These are phyloP conservation scores for Coemansia sp. DNA, from an alignment of 192 early-diverging fungal species.

Conservation along the genomic window DNA sequence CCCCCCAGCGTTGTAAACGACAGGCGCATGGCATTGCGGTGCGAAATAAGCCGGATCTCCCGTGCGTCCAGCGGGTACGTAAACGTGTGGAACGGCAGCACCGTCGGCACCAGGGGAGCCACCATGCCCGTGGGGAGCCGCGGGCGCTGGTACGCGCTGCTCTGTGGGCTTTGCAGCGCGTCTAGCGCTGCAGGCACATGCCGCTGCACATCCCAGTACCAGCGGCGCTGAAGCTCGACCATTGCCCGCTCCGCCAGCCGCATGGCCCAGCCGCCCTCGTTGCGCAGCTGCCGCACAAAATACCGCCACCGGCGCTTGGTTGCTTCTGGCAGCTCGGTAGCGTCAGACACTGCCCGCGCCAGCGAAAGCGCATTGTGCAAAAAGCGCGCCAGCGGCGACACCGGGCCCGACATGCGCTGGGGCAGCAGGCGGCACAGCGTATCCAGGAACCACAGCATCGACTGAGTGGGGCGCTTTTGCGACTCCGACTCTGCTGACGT, in stretches of 20 bases:
- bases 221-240: constrained; percentile 61
- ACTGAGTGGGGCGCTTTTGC: constrained; percentile 16
- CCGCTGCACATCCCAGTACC: constrained; percentile 59
- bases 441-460: constrained; percentile 35
- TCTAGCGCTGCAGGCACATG: constrained; percentile 10
- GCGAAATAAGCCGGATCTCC: constrained; percentile 81
- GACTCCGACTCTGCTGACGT: constrained; percentile 7
- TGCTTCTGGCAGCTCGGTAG: constrained; percentile 8
- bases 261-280: constrained; percentile 76
- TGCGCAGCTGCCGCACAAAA: constrained; percentile 43
- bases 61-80: constrained; percentile 82
- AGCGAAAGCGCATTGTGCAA: constrained; percentile 19
- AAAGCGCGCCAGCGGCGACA: constrained; percentile 22
- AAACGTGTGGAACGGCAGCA: constrained; percentile 93
- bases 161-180: constrained; percentile 8
- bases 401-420: constrained; percentile 7
- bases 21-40: constrained; percentile 81
- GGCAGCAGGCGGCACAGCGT: constrained; percentile 29
- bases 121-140: constrained; percentile 52
- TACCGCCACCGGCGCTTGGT: constrained; percentile 15
- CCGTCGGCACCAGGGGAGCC: constrained; percentile 72
- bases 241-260: constrained; percentile 61
- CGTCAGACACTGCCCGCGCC: constrained; percentile 8
- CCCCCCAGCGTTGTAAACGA: constrained; percentile 65
- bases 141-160: constrained; percentile 48